Evolutionary conservation across 108 stramenopile species (phyloP).

Genomic region (Pseudonitzschia multistriata): DNA sequence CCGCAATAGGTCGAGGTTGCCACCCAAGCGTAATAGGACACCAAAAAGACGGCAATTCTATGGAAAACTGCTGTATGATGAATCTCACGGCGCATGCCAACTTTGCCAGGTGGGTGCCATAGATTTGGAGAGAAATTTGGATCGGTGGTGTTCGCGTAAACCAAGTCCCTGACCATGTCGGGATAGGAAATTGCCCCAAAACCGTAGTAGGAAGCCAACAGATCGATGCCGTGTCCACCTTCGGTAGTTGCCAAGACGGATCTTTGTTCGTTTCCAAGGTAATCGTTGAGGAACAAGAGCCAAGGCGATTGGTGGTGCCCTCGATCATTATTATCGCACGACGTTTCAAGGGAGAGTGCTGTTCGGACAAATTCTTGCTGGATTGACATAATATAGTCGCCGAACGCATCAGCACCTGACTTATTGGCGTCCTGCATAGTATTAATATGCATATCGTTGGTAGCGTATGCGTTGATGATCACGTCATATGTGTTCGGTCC

Average conservation of each 20-base stretch:
- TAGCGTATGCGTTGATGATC: constrained; percentile 10
- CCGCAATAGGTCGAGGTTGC: constrained; percentile 57
- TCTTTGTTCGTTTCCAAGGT: constrained; percentile 74
- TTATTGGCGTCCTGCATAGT: too few species aligned
- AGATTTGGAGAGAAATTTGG: constrained; percentile 51
- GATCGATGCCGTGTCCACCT: constrained; percentile 46
- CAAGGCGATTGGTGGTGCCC: constrained; percentile 40
- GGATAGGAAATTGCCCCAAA: constrained; percentile 60
- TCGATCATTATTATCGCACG: constrained; percentile 1
- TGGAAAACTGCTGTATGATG: constrained; percentile 78
- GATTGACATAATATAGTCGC: too few species aligned
- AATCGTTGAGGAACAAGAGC: constrained; percentile 72
- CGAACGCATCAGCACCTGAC: too few species aligned
- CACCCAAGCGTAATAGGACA: constrained; percentile 45
- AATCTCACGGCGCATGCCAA: constrained; percentile 46
- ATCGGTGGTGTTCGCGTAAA: constrained; percentile 65
- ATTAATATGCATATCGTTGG: constrained; percentile 11
- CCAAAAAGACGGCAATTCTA: constrained; percentile 50
- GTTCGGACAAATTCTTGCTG: constrained; percentile 55
- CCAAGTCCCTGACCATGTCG: constrained; percentile 63
- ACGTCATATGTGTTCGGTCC: constrained; percentile 1
- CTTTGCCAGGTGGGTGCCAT: constrained; percentile 31
- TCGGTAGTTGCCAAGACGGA: constrained; percentile 48
- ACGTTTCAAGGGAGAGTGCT: constrained; percentile 23
- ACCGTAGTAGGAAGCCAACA: constrained; percentile 68